Evolutionary conservation across 2,329 filamentous ascomycete genomes (phyloP).

Genomic region (Calycina marina): DNA sequence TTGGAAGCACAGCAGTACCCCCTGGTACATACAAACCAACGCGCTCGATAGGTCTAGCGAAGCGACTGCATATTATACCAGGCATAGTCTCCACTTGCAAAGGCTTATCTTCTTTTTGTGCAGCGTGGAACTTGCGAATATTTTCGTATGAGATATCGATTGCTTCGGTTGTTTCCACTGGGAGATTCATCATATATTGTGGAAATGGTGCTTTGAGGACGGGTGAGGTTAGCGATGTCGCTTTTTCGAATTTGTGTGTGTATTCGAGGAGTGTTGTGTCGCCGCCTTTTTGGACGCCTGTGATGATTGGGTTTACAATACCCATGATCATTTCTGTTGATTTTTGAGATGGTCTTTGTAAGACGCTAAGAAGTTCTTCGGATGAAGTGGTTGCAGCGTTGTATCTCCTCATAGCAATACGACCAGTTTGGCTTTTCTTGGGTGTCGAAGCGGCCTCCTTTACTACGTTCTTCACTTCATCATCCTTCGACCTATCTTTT

Average conservation of each 20-base stretch:
- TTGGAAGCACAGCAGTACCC: slow-evolving; percentile 91
- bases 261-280: slow-evolving; percentile 83
- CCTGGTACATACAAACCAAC: slow-evolving; percentile 96
- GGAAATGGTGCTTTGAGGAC: slow-evolving; percentile 86
- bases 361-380: slow-evolving; percentile 53
- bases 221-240: slow-evolving; percentile 75
- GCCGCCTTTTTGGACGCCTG: slow-evolving; percentile 68
- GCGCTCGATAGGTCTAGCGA: slow-evolving; percentile 80
- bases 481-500: slow-evolving; percentile 11
- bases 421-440: slow-evolving; percentile 30
- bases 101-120: slow-evolving; percentile 72
- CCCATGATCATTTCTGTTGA: slow-evolving; percentile 88
- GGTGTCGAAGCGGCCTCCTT: slow-evolving; percentile 30
- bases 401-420: slow-evolving; percentile 73
- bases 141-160: slow-evolving; percentile 92
- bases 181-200: slow-evolving; percentile 67
- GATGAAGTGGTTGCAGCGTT: slow-evolving; percentile 49
- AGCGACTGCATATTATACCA: slow-evolving; percentile 85
- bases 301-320: slow-evolving; percentile 83
- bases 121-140: slow-evolving; percentile 84
- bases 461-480: slow-evolving; percentile 26
- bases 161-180: slow-evolving; percentile 73
- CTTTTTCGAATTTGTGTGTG: slow-evolving; percentile 97
- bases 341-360: slow-evolving; percentile 84
- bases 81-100: slow-evolving; percentile 94